Evolutionary conservation across 345 rosid species (phyloP).

Genomic region (Passiflora organensis): DNA sequence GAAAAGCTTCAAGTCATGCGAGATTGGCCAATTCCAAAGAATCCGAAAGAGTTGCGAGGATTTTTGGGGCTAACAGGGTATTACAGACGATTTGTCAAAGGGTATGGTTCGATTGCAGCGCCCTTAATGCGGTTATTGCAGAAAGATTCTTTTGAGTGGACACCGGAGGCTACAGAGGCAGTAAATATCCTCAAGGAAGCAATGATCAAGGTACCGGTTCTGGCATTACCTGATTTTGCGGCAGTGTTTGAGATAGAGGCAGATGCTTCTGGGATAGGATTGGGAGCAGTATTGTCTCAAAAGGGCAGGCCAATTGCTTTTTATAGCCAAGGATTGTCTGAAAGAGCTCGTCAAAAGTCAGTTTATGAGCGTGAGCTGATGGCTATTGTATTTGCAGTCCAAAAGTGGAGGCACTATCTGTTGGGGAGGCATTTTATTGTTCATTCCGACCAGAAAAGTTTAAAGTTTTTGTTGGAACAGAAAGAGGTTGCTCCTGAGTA

Average conservation of each 20-base stretch:
- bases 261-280: neutral
- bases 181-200: neutral
- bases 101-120: too few relatives aligned
- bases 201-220: neutral
- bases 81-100: neutral
- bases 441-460: too few relatives aligned
- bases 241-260: neutral
- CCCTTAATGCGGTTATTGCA: neutral
- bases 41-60: neutral
- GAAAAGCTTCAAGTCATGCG: neutral
- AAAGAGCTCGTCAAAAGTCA: neutral
- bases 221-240: neutral
- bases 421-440: too few relatives aligned
- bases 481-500: too few relatives aligned
- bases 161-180: neutral
- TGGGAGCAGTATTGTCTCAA: too few relatives aligned
- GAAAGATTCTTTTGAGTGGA: neutral
- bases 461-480: too few relatives aligned
- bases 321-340: too few relatives aligned
- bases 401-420: too few relatives aligned
- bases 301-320: too few relatives aligned
- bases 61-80: neutral
- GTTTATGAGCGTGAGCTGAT: too few relatives aligned
- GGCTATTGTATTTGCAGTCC: too few relatives aligned
- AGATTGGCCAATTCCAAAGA: neutral